These are phyloP conservation scores for Strigomonas culicis DNA, from an alignment of 208 protist species.

Conservation along the genomic window DNA sequence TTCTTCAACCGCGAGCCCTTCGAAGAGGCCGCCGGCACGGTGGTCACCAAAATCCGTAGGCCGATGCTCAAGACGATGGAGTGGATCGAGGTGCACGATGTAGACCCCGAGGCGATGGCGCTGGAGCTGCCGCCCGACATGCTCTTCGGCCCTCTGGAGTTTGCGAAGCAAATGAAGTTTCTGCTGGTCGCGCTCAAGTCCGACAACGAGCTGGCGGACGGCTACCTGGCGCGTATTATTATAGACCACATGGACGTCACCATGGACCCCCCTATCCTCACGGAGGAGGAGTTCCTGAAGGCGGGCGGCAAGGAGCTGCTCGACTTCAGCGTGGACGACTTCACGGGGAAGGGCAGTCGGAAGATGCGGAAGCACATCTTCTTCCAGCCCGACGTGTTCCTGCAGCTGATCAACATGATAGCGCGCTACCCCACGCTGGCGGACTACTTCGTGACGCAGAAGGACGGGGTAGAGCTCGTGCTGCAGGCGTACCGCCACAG, in stretches of 20 bases:
- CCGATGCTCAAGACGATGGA: slow-evolving; percentile 82
- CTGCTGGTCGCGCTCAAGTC: slow-evolving; percentile 76
- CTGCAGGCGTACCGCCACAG: slow-evolving; percentile 67
- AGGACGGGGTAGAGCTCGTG: slow-evolving; percentile 71
- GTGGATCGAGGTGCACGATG: slow-evolving; percentile 88
- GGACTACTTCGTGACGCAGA: slow-evolving; percentile 68
- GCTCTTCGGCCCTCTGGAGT: slow-evolving; percentile 85
- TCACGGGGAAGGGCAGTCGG: slow-evolving; percentile 50
- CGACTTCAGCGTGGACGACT: slow-evolving; percentile 80
- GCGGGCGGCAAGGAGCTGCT: slow-evolving; percentile 65
- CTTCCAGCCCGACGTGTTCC: slow-evolving; percentile 80
- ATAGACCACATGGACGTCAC: slow-evolving; percentile 88
- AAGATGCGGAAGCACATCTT: slow-evolving; percentile 76
- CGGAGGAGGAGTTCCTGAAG: slow-evolving; percentile 59
- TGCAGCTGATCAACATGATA: slow-evolving; percentile 81
- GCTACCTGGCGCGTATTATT: slow-evolving; percentile 82
- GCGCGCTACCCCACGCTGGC: slow-evolving; percentile 63
- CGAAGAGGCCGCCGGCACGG: slow-evolving; percentile 72
- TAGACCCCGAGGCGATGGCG: slow-evolving; percentile 85
- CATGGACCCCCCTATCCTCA: slow-evolving; percentile 68
- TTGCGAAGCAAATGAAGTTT: slow-evolving; percentile 87
- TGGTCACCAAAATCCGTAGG: slow-evolving; percentile 73
- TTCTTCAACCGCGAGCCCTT: slow-evolving; percentile 86
- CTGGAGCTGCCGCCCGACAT: slow-evolving; percentile 87
- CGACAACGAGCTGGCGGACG: slow-evolving; percentile 88